A percentile compares a stretch with the other conserved stretches of the same genome.
These are phyloP conservation scores for Torulaspora gathmanii DNA, from an alignment of 805 yeast genomes.

Conservation along the genomic window DNA sequence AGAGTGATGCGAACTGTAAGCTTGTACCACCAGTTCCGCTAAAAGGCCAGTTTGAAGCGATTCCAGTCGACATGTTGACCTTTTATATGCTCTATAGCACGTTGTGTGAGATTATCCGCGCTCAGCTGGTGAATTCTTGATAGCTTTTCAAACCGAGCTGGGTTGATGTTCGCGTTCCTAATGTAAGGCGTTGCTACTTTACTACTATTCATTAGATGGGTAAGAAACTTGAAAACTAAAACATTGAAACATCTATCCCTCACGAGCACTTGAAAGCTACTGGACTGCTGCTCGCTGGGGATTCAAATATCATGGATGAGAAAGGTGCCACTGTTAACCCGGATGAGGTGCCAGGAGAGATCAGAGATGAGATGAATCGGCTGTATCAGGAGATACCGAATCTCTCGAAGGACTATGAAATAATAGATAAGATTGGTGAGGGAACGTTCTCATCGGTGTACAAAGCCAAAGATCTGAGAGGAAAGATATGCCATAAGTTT, in stretches of 20 bases:
- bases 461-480: slow-evolving; percentile 36
- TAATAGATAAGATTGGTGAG: slow-evolving; percentile 53
- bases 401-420: slow-evolving; percentile 36
- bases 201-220: background rate
- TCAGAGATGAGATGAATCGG: slow-evolving; percentile 53
- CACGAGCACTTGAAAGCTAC: background rate
- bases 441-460: slow-evolving; percentile 91
- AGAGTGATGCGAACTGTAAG: background rate
- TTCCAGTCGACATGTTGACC: too few species aligned
- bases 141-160: background rate
- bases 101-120: too few species aligned
- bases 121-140: background rate
- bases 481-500: slow-evolving; percentile 28
- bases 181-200: background rate
- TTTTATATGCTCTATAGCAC: background rate
- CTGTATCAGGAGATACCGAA: slow-evolving; percentile 52
- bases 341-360: slow-evolving; percentile 49
- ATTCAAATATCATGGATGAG: background rate
- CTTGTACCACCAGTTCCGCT: background rate
- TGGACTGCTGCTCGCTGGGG: background rate
- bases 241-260: background rate
- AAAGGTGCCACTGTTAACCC: background rate
- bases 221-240: background rate
- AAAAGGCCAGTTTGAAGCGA: too few species aligned
- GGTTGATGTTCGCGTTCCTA: background rate